Evolutionary conservation across 169 alveolate genomes (phyloP).

Genomic region (Plasmodium cynomolgi): DNA sequence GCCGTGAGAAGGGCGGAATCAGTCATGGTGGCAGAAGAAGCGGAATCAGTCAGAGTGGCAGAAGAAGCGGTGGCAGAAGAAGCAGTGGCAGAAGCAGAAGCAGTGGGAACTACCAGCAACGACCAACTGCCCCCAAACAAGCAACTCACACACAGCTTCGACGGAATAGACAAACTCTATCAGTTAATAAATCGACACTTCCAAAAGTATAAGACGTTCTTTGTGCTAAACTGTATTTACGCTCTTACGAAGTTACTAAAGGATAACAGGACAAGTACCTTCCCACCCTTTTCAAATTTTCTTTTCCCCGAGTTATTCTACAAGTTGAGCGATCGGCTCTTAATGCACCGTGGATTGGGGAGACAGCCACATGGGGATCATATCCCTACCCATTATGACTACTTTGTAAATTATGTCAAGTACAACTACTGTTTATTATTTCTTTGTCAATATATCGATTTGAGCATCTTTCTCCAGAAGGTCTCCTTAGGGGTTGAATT

Average conservation of each 20-base stretch:
- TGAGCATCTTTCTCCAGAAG: neutral
- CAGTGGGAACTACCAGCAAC: neutral
- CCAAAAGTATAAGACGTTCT: constrained; percentile 23
- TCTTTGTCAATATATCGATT: constrained; percentile 20
- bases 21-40: neutral
- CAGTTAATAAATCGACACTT: constrained; percentile 13
- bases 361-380: neutral
- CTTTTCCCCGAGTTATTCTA: constrained; percentile 14
- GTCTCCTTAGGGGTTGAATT: neutral
- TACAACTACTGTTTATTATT: constrained; percentile 42
- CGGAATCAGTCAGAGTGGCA: neutral
- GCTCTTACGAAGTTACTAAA: constrained; percentile 35
- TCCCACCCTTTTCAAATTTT: constrained; percentile 21
- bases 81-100: neutral
- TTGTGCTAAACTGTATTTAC: constrained; percentile 40
- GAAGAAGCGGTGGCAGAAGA: neutral
- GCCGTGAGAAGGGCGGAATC: neutral
- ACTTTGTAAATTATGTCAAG: constrained; percentile 40
- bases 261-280: constrained; percentile 7
- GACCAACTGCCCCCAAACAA: too few relatives aligned
- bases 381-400: constrained; percentile 11
- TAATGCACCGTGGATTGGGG: neutral
- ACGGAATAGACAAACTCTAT: constrained; percentile 11
- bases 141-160: neutral
- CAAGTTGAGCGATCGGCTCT: neutral